Evolutionary conservation across 345 rosid species (phyloP).

Genomic region (Acer saccharum): DNA sequence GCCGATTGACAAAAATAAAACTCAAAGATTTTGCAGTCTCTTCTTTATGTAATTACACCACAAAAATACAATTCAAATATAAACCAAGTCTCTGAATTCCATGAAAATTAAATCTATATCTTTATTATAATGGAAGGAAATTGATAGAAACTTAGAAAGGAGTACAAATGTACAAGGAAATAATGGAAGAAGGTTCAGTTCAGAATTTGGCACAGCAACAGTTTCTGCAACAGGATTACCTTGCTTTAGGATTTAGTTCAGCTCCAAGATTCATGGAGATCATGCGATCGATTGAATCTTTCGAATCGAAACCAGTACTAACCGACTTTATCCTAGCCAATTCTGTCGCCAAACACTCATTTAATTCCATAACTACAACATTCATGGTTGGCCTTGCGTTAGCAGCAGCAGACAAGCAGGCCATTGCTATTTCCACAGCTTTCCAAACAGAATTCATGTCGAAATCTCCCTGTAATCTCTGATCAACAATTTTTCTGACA

Average conservation of each 20-base stretch:
- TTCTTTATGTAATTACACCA: not conserved
- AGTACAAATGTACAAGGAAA: no score
- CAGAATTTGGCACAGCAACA: not conserved
- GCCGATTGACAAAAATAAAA: no score
- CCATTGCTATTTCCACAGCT: slow-evolving; percentile 21
- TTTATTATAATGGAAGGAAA: no score
- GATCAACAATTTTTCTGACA: slow-evolving; percentile 18
- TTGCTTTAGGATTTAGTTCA: not conserved
- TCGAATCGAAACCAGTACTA: not conserved
- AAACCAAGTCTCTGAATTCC: no score
- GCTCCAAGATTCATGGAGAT: not conserved
- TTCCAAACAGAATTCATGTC: slow-evolving; percentile 19
- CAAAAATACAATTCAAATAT: not conserved
- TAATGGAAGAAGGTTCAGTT: no score
- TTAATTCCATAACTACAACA: slow-evolving; percentile 20
- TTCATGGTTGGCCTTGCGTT: slow-evolving; percentile 20
- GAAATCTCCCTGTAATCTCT: slow-evolving; percentile 15
- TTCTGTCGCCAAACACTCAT: slow-evolving; percentile 16
- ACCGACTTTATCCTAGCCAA: not conserved
- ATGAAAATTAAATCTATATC: no score
- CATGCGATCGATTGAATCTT: not conserved
- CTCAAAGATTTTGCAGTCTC: not conserved
- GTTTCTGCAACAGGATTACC: not conserved
- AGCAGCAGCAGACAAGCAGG: slow-evolving; percentile 7
- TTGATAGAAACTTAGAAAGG: no score